These are phyloP conservation scores for Aspergillus aculeatinus DNA, from an alignment of 2,329 filamentous ascomycete species.

Conservation along the genomic window DNA sequence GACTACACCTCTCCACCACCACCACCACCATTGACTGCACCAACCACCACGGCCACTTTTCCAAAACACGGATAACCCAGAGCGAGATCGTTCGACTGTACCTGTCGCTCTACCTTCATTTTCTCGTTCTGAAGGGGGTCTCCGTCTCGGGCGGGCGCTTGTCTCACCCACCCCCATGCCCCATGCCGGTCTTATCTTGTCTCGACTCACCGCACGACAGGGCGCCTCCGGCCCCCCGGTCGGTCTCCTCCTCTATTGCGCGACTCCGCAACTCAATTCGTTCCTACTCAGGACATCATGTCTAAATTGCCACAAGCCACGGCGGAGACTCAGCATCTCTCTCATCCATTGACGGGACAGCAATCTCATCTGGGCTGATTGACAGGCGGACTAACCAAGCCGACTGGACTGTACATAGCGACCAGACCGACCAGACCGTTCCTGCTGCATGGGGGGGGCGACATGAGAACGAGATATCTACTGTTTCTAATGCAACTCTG, in stretches of 20 bases:
- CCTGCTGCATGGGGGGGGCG: background rate
- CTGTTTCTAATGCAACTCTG: background rate
- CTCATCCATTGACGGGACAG: background rate
- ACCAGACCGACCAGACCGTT: background rate
- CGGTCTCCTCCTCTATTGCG: background rate
- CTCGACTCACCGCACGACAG: conserved; percentile 10
- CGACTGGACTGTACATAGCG: background rate
- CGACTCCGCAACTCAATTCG: conserved; percentile 2
- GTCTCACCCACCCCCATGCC: background rate
- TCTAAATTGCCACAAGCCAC: conserved; percentile 8
- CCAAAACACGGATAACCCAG: background rate
- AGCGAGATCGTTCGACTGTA: background rate
- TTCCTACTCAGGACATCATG: background rate
- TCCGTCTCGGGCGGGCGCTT: background rate
- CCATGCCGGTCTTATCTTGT: conserved; percentile 6
- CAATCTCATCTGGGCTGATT: background rate
- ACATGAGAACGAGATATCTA: background rate
- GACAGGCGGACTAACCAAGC: background rate
- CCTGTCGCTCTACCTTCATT: background rate
- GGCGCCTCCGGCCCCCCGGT: background rate
- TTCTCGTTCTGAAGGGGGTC: background rate
- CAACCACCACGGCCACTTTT: background rate
- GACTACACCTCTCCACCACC: background rate
- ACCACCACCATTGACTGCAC: background rate
- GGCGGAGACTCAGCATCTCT: background rate